Evolutionary conservation across 2,329 filamentous ascomycete genomes (phyloP), one percentile per base, ranked within the genome.

Genomic region (Aciculosporium take): DNA sequence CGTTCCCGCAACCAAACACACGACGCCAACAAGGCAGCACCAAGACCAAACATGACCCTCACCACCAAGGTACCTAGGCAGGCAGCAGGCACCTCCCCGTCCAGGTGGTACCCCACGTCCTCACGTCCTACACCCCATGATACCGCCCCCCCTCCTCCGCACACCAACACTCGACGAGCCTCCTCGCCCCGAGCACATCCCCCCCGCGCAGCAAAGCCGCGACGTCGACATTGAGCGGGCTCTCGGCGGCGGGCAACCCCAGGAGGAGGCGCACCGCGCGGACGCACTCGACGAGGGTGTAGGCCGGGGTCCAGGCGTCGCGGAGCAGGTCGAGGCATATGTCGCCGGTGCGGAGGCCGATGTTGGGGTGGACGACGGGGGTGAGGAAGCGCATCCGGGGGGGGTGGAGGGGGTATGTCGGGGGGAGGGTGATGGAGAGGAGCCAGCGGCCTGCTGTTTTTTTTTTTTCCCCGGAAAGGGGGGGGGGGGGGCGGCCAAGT

Each of bases 251-350:
- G 1, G 82, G 81, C 47, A 70, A 76, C 40, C 59, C 51, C 42
- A 65, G 66, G 51, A 91, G 67, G 65, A 83, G 72, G 49, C 82
- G 74, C 48, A 89, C 72, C 36, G 77, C 77, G 51, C 82, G 79
- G 53, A 89, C 65, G 46, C 80, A 82, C 53, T 81, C 75, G 28
- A 81, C 72, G 17, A 96, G 72, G 31, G 81, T 88, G 61, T 94
- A 91, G 15, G 85, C 79, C 1, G 88, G 84, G 45, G 84, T 82
- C 89, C 89, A 96, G 15, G 73, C 72, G 42, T 80, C 72, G 55
- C 73, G 72, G 45, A 98, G 70, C 47, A 96, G 71, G 56, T 95
- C 91, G 23, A 96, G 76, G 60, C 91, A 98, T 56, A 98, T 91
- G 63, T 95, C 88, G 51, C 91, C 91, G 2, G 77, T 87, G 51